phyloP scores from a whole-genome alignment of 2,329 filamentous ascomycete species.

The Huntiella abstrusa region DNA sequence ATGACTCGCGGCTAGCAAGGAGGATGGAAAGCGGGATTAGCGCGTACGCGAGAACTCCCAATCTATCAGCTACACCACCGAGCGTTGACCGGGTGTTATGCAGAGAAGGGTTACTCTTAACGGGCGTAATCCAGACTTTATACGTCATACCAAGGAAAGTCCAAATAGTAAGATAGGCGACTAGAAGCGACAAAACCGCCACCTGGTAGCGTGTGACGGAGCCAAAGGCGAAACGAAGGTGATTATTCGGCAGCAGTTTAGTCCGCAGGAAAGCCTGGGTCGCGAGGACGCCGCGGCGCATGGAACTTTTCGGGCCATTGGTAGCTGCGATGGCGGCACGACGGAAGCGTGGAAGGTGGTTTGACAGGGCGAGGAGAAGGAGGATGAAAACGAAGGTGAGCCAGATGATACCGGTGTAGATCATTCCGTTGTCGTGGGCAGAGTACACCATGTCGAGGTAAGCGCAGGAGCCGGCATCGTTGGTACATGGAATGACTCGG shows the following conservation, averaged over 20 bases:
- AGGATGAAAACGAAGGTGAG: constrained; percentile 25
- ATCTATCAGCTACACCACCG: constrained; percentile 48
- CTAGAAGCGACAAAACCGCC: constrained; percentile 35
- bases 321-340: constrained; percentile 14
- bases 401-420: constrained; percentile 33
- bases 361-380: constrained; percentile 21
- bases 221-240: constrained; percentile 37
- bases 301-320: constrained; percentile 2
- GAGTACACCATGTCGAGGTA: constrained; percentile 33
- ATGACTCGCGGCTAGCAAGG: constrained; percentile 48
- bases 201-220: constrained; percentile 51
- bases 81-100: constrained; percentile 47
- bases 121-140: constrained; percentile 49
- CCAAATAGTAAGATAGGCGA: constrained; percentile 46
- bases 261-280: constrained; percentile 19
- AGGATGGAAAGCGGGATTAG: constrained; percentile 52
- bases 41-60: constrained; percentile 54
- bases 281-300: constrained; percentile 6
- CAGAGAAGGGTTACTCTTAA: constrained; percentile 33
- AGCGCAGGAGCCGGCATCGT: constrained; percentile 27
- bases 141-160: constrained; percentile 52
- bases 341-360: background rate
- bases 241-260: constrained; percentile 42
- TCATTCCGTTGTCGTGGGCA: constrained; percentile 30
- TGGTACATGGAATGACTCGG: constrained; percentile 26